Evolutionary conservation across 257 asterid species (phyloP).

Genomic region (Nicotiana paniculata): DNA sequence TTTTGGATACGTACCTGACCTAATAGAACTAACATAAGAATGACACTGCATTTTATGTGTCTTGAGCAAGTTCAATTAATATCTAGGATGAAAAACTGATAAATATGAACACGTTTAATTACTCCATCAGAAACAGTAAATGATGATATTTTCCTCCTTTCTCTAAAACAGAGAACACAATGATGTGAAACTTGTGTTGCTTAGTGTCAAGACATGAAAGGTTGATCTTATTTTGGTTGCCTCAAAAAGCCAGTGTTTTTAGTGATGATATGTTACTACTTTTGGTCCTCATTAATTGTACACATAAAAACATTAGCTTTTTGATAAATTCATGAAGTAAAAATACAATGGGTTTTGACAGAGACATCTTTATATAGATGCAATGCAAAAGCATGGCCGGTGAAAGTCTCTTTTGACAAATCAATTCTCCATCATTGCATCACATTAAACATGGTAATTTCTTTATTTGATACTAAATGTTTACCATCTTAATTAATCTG

Average conservation of each 20-base stretch:
- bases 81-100: not conserved
- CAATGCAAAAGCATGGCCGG: no score
- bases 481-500: no score
- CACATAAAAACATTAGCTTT: not conserved
- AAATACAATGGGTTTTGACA: not conserved
- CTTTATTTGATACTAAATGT: no score
- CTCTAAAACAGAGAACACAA: not conserved
- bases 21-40: not conserved
- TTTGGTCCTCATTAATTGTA: not conserved
- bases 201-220: not conserved
- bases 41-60: not conserved
- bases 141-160: not conserved
- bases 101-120: not conserved
- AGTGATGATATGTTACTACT: not conserved
- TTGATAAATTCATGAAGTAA: not conserved
- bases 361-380: not conserved
- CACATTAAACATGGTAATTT: no score
- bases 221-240: not conserved
- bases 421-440: no score
- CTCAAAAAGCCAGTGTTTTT: not conserved
- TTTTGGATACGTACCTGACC: not conserved
- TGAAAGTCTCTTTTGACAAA: no score
- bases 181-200: not conserved
- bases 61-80: not conserved
- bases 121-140: not conserved